phyloP scores from a whole-genome alignment of 2,329 filamentous ascomycete species.

The Leptographium radiaticola region DNA sequence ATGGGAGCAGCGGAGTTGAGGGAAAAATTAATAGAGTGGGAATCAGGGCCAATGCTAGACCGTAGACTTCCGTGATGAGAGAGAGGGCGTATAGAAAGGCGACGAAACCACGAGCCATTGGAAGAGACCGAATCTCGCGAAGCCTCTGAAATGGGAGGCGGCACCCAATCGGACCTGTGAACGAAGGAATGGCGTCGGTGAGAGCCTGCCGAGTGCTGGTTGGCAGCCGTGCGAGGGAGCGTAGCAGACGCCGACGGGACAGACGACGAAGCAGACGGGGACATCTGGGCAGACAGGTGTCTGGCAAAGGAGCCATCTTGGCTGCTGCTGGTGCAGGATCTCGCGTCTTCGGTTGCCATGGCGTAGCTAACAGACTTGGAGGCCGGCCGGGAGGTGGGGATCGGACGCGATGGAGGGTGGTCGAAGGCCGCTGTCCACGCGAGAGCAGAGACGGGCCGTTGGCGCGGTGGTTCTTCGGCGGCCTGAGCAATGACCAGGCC shows the following conservation, averaged over 20 bases:
- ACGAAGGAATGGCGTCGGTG: slow-evolving; percentile 30
- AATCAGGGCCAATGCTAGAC: slow-evolving; percentile 52
- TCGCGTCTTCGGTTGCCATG: slow-evolving; percentile 16
- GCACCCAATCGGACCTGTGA: slow-evolving; percentile 23
- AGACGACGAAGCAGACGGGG: slow-evolving; percentile 10
- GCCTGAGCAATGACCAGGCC: slow-evolving; percentile 47
- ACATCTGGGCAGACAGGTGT: slow-evolving; percentile 14
- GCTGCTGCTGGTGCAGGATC: neutral
- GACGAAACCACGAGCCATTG: slow-evolving; percentile 58
- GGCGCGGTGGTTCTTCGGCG: slow-evolving; percentile 23
- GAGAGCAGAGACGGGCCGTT: slow-evolving; percentile 12
- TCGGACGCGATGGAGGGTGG: slow-evolving; percentile 6
- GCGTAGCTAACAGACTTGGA: slow-evolving; percentile 26
- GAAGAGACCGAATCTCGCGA: slow-evolving; percentile 46
- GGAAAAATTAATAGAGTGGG: slow-evolving; percentile 51
- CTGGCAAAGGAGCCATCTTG: slow-evolving; percentile 7
- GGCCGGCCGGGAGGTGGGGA: slow-evolving; percentile 26
- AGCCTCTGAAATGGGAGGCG: slow-evolving; percentile 27
- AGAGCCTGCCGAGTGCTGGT: slow-evolving; percentile 25
- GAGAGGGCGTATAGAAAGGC: slow-evolving; percentile 51
- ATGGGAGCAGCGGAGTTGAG: slow-evolving; percentile 56
- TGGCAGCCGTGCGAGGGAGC: slow-evolving; percentile 17
- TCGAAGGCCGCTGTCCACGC: neutral
- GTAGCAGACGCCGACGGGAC: slow-evolving; percentile 17
- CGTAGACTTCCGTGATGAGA: slow-evolving; percentile 52